A percentile compares a stretch with the other conserved stretches of the same genome.
These are phyloP conservation scores for Spizellomyces punctatus DNA, from an alignment of 192 early-diverging fungal species.

Conservation along the genomic window DNA sequence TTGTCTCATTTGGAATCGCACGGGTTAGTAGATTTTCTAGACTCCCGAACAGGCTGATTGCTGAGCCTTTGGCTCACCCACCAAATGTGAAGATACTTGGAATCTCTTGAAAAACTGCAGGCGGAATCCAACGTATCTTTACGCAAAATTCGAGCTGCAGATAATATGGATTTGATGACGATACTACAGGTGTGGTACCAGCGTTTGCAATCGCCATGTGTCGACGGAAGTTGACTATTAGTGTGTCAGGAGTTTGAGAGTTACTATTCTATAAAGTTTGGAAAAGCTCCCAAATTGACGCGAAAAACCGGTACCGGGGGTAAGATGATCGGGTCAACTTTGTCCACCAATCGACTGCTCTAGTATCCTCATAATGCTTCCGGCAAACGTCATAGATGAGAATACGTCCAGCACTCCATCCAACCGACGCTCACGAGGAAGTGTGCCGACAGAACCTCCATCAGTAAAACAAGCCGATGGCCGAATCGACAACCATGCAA, in stretches of 20 bases:
- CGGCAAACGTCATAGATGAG: too few relatives aligned
- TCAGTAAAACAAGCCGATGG: too few relatives aligned
- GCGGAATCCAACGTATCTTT: slow-evolving; percentile 48
- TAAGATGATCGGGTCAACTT: too few relatives aligned
- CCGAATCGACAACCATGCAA: too few relatives aligned
- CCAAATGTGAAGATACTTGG: not conserved
- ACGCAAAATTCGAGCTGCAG: slow-evolving; percentile 46
- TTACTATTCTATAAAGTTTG: slow-evolving; percentile 59
- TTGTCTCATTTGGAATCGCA: slow-evolving; percentile 45
- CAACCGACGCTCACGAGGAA: too few relatives aligned
- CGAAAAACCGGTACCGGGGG: slow-evolving; percentile 27
- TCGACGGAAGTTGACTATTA: not conserved
- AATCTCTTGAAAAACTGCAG: slow-evolving; percentile 43
- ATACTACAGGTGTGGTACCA: slow-evolving; percentile 46
- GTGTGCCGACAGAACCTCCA: too few relatives aligned
- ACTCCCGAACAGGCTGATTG: too few relatives aligned
- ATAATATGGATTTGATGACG: slow-evolving; percentile 56
- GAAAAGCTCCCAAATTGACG: slow-evolving; percentile 50
- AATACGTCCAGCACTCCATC: too few relatives aligned
- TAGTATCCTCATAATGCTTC: too few relatives aligned
- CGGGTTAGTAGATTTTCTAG: slow-evolving; percentile 27
- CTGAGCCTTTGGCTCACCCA: too few relatives aligned
- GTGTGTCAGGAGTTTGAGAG: slow-evolving; percentile 52
- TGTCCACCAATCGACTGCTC: too few relatives aligned
- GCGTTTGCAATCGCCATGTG: not conserved